Evolutionary conservation across 768 basidiomycete genomes (phyloP).

Genomic region (Cystofilobasidium bisporidii): DNA sequence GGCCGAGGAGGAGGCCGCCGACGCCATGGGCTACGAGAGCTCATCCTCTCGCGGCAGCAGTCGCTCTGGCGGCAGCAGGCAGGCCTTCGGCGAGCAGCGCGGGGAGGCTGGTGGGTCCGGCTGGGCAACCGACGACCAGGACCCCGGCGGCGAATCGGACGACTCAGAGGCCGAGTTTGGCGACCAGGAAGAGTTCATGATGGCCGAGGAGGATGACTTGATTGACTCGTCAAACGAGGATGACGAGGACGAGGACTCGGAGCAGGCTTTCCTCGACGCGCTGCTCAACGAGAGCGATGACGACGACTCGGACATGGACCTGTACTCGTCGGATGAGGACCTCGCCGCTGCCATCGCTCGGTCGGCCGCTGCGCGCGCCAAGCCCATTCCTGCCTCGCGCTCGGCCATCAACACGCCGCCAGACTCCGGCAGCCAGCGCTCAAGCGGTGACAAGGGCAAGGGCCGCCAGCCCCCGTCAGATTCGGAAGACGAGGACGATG

Average conservation of each 20-base stretch:
- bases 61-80: not conserved
- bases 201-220: slow-evolving; percentile 16
- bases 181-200: slow-evolving; percentile 20
- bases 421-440: not conserved
- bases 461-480: slow-evolving; percentile 8
- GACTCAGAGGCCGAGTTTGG: slow-evolving; percentile 20
- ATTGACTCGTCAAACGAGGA: slow-evolving; percentile 1
- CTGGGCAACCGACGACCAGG: slow-evolving; percentile 28
- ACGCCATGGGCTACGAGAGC: slow-evolving; percentile 3
- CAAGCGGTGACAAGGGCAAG: slow-evolving; percentile 4
- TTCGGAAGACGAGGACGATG: slow-evolving; percentile 30
- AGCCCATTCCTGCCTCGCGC: not conserved
- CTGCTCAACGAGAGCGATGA: slow-evolving; percentile 21
- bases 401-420: not conserved
- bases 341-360: slow-evolving; percentile 25
- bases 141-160: slow-evolving; percentile 1
- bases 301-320: slow-evolving; percentile 27
- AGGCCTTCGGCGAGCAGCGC: not conserved
- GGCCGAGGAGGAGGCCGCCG: slow-evolving; percentile 15
- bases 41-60: slow-evolving; percentile 1
- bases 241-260: slow-evolving; percentile 24
- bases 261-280: slow-evolving; percentile 25
- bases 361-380: not conserved
- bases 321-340: slow-evolving; percentile 35
- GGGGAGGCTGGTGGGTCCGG: slow-evolving; percentile 12